Evolutionary conservation across 345 rosid genomes (phyloP).

Genomic region (Sisymbrium altissimum): DNA sequence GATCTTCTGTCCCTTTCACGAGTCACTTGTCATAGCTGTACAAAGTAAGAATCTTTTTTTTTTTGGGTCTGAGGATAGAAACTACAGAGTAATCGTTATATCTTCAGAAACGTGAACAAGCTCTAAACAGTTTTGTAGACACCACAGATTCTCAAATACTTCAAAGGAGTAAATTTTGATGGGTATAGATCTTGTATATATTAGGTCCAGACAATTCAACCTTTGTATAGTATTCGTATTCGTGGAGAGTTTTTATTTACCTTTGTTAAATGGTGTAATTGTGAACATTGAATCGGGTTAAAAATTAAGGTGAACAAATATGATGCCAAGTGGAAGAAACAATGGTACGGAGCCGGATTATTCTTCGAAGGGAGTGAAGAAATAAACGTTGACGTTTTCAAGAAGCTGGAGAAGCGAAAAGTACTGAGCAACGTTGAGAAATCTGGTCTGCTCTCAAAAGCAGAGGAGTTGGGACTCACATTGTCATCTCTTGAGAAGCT

Average conservation of each 20-base stretch:
- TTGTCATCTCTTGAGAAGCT: constrained; percentile 87
- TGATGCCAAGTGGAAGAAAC: constrained; percentile 68
- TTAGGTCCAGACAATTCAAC: background rate
- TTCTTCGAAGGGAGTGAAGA: constrained; percentile 87
- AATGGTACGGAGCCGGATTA: constrained; percentile 90
- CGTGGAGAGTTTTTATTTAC: background rate
- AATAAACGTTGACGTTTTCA: constrained; percentile 81
- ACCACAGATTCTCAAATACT: background rate
- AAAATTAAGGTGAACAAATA: constrained; percentile 69
- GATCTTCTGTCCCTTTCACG: background rate
- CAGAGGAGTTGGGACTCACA: constrained; percentile 70
- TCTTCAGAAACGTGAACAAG: background rate
- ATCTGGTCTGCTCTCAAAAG: constrained; percentile 78
- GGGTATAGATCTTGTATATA: background rate
- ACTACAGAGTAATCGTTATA: background rate
- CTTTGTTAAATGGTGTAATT: background rate
- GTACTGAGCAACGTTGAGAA: constrained; percentile 87
- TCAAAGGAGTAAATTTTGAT: background rate
- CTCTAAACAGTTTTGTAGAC: background rate
- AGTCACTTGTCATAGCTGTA: background rate
- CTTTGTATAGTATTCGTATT: background rate
- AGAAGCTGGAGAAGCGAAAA: constrained; percentile 80
- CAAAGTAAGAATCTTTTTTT: background rate
- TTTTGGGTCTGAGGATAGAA: background rate
- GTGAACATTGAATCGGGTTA: background rate